Conservation (phyloP, 371 early-diverging fungal genomes). For the Mortierella sp. region DNA sequence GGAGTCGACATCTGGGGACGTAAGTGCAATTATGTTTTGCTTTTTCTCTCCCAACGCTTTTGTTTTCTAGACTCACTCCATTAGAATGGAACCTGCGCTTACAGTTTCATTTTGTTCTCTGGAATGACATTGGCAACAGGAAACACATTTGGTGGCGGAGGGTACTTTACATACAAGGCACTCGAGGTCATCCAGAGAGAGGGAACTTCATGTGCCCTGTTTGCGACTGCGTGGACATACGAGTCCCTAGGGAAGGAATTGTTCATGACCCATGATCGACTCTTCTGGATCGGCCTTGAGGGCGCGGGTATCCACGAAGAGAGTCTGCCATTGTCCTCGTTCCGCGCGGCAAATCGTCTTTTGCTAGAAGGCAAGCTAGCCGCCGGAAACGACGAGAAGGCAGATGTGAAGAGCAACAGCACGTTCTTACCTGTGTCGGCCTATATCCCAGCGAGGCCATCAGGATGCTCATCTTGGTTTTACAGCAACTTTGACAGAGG, state of each 20-base stretch:
- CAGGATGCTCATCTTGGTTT: conserved; percentile 59
- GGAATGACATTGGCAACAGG: conserved; percentile 6
- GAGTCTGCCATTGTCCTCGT: conserved; percentile 26
- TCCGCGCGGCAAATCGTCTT: background rate
- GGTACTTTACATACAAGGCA: conserved; percentile 61
- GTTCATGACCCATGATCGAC: conserved; percentile 62
- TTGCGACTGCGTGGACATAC: conserved; percentile 73
- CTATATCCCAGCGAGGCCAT: conserved; percentile 53
- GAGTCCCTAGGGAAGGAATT: conserved; percentile 58
- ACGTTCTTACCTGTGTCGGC: conserved; percentile 40
- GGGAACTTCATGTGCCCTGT: conserved; percentile 64
- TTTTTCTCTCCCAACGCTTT: background rate
- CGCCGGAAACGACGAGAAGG: conserved; percentile 5
- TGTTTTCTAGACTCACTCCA: too few relatives aligned
- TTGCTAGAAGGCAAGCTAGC: conserved; percentile 20
- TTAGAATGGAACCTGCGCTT: too few relatives aligned
- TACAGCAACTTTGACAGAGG: conserved; percentile 68
- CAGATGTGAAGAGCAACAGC: conserved; percentile 1
- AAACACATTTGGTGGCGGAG: conserved; percentile 71
- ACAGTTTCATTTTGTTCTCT: background rate
- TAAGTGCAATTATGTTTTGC: background rate
- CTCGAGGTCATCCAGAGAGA: conserved; percentile 58
- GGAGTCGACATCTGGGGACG: conserved; percentile 79
- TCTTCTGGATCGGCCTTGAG: conserved; percentile 63
- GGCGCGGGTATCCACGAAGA: conserved; percentile 45